Percentiles rank a stretch among this genome's conserved stretches.
These are phyloP conservation scores for Irpex sp. DNA, from an alignment of 1,284 basidiomycete species.

Conservation along the genomic window DNA sequence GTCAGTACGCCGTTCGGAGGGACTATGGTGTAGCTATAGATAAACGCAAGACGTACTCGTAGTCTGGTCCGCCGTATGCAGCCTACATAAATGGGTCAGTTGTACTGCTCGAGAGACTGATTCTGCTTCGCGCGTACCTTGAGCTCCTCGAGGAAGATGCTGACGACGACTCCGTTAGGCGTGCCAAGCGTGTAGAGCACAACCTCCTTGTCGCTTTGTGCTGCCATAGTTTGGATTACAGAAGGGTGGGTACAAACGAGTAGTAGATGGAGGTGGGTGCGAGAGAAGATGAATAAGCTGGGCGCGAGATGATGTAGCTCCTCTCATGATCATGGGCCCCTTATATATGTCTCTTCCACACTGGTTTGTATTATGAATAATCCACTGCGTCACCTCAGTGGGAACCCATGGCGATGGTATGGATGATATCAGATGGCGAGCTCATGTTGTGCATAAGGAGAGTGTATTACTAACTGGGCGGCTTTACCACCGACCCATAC, in stretches of 20 bases:
- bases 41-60: not conserved
- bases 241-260: too few relatives aligned
- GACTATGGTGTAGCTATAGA: not conserved
- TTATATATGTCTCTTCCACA: not conserved
- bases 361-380: not conserved
- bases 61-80: constrained; percentile 17
- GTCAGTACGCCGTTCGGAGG: not conserved
- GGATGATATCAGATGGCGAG: too few relatives aligned
- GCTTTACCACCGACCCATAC: too few relatives aligned
- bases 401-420: too few relatives aligned
- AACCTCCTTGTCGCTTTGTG: constrained; percentile 30
- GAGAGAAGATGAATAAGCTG: too few relatives aligned
- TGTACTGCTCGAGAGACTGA: not conserved
- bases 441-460: too few relatives aligned
- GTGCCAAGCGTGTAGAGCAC: constrained; percentile 57
- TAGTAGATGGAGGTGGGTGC: too few relatives aligned
- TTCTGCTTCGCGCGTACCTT: constrained; percentile 13
- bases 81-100: not conserved
- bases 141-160: constrained; percentile 29
- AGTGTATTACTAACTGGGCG: too few relatives aligned
- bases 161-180: constrained; percentile 58
- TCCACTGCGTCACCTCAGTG: not conserved
- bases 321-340: too few relatives aligned
- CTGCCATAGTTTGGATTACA: not conserved
- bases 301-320: too few relatives aligned